Evolutionary conservation across 2,329 filamentous ascomycete species (phyloP).

Genomic region (Aureobasidium lini): DNA sequence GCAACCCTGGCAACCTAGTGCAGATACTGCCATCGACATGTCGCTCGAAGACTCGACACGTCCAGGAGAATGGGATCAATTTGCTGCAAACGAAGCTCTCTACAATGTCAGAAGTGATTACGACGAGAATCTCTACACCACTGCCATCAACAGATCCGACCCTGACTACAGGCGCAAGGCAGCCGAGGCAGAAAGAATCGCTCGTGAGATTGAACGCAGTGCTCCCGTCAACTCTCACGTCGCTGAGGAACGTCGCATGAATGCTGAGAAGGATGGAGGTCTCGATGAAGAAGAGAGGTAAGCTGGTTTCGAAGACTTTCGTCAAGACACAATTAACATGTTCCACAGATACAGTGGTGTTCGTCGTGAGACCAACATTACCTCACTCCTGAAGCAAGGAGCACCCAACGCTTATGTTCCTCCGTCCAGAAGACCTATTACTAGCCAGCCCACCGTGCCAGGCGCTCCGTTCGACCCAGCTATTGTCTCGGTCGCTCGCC

Average conservation of each 20-base stretch:
- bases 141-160: slow-evolving; percentile 74
- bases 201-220: slow-evolving; percentile 79
- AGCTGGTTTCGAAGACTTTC: slow-evolving; percentile 23
- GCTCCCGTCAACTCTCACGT: slow-evolving; percentile 70
- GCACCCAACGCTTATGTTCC: slow-evolving; percentile 75
- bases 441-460: slow-evolving; percentile 63
- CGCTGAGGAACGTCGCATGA: slow-evolving; percentile 71
- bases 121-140: slow-evolving; percentile 92
- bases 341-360: slow-evolving; percentile 77
- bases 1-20: slow-evolving; percentile 71
- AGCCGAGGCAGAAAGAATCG: slow-evolving; percentile 73
- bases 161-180: slow-evolving; percentile 73
- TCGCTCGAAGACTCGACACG: slow-evolving; percentile 55
- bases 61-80: slow-evolving; percentile 73
- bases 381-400: slow-evolving; percentile 54
- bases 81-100: slow-evolving; percentile 76
- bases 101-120: slow-evolving; percentile 89
- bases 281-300: slow-evolving; percentile 89
- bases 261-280: slow-evolving; percentile 57
- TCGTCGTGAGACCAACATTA: slow-evolving; percentile 52
- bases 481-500: slow-evolving; percentile 68
- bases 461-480: slow-evolving; percentile 78
- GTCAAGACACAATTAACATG: slow-evolving; percentile 13
- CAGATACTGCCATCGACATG: slow-evolving; percentile 51
- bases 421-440: slow-evolving; percentile 75